Evolutionary conservation across 2,329 filamentous ascomycete genomes (phyloP).

Genomic region (Pseudopyrenochaeta lycopersici): DNA sequence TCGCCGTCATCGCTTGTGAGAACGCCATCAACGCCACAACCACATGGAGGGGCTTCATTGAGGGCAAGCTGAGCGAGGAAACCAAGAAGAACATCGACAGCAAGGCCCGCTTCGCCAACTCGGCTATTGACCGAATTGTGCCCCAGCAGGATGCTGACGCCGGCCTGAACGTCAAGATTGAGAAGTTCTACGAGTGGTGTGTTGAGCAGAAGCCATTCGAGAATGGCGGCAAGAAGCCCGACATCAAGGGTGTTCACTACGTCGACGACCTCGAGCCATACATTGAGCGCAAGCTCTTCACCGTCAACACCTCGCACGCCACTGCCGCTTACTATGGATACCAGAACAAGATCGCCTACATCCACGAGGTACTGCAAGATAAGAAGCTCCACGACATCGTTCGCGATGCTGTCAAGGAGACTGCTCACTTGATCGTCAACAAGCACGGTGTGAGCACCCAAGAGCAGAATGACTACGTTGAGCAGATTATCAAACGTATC

Average conservation of each 20-base stretch:
- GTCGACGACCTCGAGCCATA: conserved; percentile 91
- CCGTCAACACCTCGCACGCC: conserved; percentile 97
- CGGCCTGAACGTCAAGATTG: conserved; percentile 90
- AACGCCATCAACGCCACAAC: conserved; percentile 96
- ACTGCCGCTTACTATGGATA: conserved; percentile 96
- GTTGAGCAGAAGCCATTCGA: conserved; percentile 86
- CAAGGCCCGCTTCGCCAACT: conserved; percentile 93
- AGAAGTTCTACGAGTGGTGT: conserved; percentile 99
- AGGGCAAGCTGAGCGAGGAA: conserved; percentile 73
- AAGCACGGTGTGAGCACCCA: conserved; percentile 82
- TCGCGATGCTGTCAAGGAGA: conserved; percentile 82
- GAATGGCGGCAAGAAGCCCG: conserved; percentile 71
- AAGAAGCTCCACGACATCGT: conserved; percentile 82
- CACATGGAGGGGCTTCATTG: conserved; percentile 82
- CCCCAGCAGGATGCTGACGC: conserved; percentile 83
- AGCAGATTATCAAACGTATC: conserved; percentile 92
- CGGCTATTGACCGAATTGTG: conserved; percentile 97
- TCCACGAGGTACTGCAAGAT: conserved; percentile 88
- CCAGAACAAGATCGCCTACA: conserved; percentile 83
- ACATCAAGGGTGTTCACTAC: conserved; percentile 90
- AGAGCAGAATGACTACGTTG: conserved; percentile 86
- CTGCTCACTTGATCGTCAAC: conserved; percentile 81
- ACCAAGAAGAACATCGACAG: conserved; percentile 73
- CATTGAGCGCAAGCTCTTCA: conserved; percentile 99
- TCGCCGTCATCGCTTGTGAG: conserved; percentile 96